These are phyloP conservation scores for Aspergillus candidus DNA, from an alignment of 2,329 filamentous ascomycete genomes.

Conservation along the genomic window DNA sequence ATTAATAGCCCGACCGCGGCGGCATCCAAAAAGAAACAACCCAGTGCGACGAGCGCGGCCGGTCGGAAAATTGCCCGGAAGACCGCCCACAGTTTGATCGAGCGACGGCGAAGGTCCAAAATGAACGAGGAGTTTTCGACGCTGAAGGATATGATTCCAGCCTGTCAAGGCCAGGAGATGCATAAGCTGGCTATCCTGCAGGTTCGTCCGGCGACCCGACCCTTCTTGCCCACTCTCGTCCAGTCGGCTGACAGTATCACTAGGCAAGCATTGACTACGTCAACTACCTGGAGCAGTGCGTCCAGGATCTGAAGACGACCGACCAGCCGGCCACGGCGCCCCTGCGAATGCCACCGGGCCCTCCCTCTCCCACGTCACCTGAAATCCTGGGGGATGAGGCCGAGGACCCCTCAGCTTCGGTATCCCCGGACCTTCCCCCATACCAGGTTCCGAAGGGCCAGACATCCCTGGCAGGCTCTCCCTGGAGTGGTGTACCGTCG, in stretches of 20 bases:
- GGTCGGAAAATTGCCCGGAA: conserved; percentile 94
- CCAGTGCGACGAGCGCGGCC: conserved; percentile 69
- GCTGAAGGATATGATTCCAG: conserved; percentile 90
- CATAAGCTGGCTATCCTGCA: conserved; percentile 94
- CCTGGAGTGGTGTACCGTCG: conserved; percentile 24
- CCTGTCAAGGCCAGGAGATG: conserved; percentile 91
- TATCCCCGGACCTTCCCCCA: conserved; percentile 31
- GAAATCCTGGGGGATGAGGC: conserved; percentile 25
- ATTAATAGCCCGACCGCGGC: conserved; percentile 20
- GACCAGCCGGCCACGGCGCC: conserved; percentile 12
- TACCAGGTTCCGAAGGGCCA: conserved; percentile 15
- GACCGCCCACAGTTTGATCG: conserved; percentile 92
- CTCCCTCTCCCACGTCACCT: conserved; percentile 32
- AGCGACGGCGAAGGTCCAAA: conserved; percentile 81
- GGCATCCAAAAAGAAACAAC: conserved; percentile 67
- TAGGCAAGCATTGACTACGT: conserved; percentile 96
- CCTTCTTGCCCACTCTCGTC: conserved; percentile 2
- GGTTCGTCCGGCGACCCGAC: conserved; percentile 46
- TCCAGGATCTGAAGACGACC: conserved; percentile 66
- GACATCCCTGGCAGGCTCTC: conserved; percentile 31
- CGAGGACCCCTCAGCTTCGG: conserved; percentile 26
- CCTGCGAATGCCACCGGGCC: conserved; percentile 17
- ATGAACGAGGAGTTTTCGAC: conserved; percentile 99
- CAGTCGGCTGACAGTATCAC: background rate
- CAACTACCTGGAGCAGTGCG: conserved; percentile 85